These are phyloP conservation scores for Ophiocordyceps unilateralis DNA, from an alignment of 2,329 filamentous ascomycete species.

Conservation along the genomic window DNA sequence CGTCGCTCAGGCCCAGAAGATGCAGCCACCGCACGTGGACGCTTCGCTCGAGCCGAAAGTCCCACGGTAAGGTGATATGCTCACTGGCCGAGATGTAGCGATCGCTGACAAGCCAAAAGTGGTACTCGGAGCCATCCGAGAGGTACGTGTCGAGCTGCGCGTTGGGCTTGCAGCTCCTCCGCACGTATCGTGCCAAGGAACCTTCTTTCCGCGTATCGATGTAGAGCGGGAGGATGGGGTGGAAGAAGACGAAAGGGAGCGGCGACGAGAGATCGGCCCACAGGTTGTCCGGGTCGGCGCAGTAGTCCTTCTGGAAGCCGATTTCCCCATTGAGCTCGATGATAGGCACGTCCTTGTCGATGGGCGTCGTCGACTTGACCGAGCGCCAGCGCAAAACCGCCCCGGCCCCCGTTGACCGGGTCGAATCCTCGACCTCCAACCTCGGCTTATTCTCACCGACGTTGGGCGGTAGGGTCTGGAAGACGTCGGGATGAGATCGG, in stretches of 20 bases:
- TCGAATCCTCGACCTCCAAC: conserved; percentile 32
- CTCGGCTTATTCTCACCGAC: conserved; percentile 24
- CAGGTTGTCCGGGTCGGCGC: conserved; percentile 44
- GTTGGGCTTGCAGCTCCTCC: conserved; percentile 83
- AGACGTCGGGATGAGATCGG: conserved; percentile 49
- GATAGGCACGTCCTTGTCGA: conserved; percentile 39
- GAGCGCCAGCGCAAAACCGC: conserved; percentile 49
- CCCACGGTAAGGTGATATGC: conserved; percentile 50
- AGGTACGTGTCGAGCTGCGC: conserved; percentile 76
- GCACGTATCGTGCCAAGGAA: conserved; percentile 71
- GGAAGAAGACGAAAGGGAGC: conserved; percentile 70
- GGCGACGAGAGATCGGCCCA: conserved; percentile 50
- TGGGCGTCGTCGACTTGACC: conserved; percentile 32
- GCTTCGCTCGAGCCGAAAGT: conserved; percentile 43
- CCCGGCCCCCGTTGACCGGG: conserved; percentile 14
- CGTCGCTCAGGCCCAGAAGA: conserved; percentile 44
- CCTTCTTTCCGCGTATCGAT: conserved; percentile 85
- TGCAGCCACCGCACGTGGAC: conserved; percentile 36
- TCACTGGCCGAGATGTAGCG: conserved; percentile 50
- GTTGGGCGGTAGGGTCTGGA: conserved; percentile 33
- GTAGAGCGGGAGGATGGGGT: conserved; percentile 73
- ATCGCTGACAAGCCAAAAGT: conserved; percentile 84
- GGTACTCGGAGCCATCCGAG: conserved; percentile 60
- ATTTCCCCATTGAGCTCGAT: conserved; percentile 65
- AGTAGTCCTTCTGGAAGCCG: conserved; percentile 58